Evolutionary conservation across 192 early-diverging fungal genomes (phyloP).

Genomic region (Pilobolus umbonatus): DNA sequence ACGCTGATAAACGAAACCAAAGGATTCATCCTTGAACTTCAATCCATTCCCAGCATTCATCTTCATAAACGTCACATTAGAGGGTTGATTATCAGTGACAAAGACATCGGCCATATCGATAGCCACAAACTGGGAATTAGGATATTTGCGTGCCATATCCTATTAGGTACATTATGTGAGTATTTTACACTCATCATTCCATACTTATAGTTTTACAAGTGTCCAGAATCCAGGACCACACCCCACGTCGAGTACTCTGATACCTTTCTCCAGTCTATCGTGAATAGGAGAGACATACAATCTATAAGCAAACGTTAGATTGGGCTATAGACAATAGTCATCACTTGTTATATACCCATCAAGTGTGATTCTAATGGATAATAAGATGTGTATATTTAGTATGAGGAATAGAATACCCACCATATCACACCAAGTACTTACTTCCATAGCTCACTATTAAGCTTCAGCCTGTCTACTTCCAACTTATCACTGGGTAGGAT

Average conservation of each 20-base stretch:
- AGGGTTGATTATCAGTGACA: slow-evolving; percentile 8
- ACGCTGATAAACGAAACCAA: slow-evolving; percentile 37
- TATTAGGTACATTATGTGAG: neutral
- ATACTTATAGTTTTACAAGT: slow-evolving; percentile 1
- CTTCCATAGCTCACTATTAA: slow-evolving; percentile 29
- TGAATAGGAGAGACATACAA: slow-evolving; percentile 25
- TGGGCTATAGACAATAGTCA: neutral
- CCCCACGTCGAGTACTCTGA: slow-evolving; percentile 31
- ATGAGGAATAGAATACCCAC: neutral
- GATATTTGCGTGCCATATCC: slow-evolving; percentile 34
- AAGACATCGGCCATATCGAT: slow-evolving; percentile 34
- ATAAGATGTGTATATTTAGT: neutral
- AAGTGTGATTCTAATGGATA: slow-evolving; percentile 4
- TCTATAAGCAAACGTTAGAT: neutral
- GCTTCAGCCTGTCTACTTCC: slow-evolving; percentile 23
- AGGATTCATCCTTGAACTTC: slow-evolving; percentile 22
- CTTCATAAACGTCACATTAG: slow-evolving; percentile 19
- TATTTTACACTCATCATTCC: neutral
- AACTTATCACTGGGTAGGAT: slow-evolving; percentile 26
- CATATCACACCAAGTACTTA: no score
- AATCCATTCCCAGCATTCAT: slow-evolving; percentile 24
- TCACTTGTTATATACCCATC: slow-evolving; percentile 7
- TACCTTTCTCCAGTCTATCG: slow-evolving; percentile 21
- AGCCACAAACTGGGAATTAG: slow-evolving; percentile 31
- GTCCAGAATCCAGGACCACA: slow-evolving; percentile 39